Percentiles rank a stretch among this genome's conserved stretches.
These are phyloP conservation scores for Amylocystis lapponica DNA, from an alignment of 768 basidiomycete species.

Conservation along the genomic window DNA sequence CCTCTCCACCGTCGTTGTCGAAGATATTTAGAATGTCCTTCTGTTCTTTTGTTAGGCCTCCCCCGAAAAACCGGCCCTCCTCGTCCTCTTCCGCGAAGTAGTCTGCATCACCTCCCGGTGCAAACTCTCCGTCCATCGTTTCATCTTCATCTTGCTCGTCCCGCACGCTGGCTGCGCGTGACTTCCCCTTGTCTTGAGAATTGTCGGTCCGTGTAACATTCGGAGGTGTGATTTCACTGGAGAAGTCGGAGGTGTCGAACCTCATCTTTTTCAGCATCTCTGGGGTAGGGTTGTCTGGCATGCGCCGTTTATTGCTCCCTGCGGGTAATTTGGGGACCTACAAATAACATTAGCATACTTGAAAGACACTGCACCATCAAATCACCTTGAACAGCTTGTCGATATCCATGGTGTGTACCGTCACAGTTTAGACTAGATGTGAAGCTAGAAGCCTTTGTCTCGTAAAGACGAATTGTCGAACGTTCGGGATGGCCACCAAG, in stretches of 20 bases:
- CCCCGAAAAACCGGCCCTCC: conserved; percentile 90
- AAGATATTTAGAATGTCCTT: conserved; percentile 96
- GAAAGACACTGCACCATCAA: too few species aligned
- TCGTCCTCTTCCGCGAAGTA: conserved; percentile 90
- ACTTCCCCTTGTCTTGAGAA: conserved; percentile 25
- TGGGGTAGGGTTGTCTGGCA: conserved; percentile 70
- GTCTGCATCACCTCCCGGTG: conserved; percentile 84
- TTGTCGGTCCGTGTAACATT: too few species aligned
- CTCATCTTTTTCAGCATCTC: conserved; percentile 82
- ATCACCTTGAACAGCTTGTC: conserved; percentile 45
- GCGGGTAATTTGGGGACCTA: conserved; percentile 66
- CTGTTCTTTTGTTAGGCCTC: conserved; percentile 88
- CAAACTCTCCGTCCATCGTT: conserved; percentile 43
- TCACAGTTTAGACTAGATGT: too few species aligned
- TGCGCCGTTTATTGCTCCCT: conserved; percentile 62
- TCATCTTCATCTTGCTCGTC: conserved; percentile 49
- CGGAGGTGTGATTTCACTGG: too few species aligned
- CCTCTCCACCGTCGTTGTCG: conserved; percentile 64
- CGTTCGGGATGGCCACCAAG: too few species aligned
- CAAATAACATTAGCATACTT: conserved; percentile 1
- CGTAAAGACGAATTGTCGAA: too few species aligned
- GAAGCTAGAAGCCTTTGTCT: too few species aligned
- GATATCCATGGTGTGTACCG: conserved; percentile 41
- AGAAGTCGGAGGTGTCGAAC: conserved; percentile 34
- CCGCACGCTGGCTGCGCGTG: conserved; percentile 49